A percentile compares a stretch with the other conserved stretches of the same genome.
phyloP scores from a whole-genome alignment of 2,329 filamentous ascomycete genomes.

The Gnomoniopsis sp. region DNA sequence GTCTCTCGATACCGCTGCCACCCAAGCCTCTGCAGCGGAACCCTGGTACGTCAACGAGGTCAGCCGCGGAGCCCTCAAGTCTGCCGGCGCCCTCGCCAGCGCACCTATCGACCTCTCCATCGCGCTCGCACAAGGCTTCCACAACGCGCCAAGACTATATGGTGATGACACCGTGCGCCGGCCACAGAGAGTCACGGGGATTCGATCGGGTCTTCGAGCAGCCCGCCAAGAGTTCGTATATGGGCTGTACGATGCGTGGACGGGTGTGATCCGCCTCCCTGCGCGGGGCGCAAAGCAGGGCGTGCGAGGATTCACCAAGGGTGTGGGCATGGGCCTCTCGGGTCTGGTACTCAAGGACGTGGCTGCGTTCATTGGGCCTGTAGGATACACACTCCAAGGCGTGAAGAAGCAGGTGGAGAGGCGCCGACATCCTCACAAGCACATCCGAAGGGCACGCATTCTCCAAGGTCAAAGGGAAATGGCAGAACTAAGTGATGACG shows the following conservation, averaged over 20 bases:
- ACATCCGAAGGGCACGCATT: slow-evolving; percentile 56
- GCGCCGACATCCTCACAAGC: slow-evolving; percentile 47
- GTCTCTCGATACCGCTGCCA: slow-evolving; percentile 24
- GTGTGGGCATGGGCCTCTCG: slow-evolving; percentile 60
- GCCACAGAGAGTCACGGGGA: slow-evolving; percentile 60
- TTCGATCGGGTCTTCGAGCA: slow-evolving; percentile 60
- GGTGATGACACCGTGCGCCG: slow-evolving; percentile 67
- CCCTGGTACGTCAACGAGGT: slow-evolving; percentile 48
- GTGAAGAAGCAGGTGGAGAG: slow-evolving; percentile 57
- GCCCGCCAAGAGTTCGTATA: slow-evolving; percentile 59
- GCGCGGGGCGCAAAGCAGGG: slow-evolving; percentile 52
- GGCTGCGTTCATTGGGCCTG: slow-evolving; percentile 56
- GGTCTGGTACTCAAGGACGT: slow-evolving; percentile 65
- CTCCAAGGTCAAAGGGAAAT: slow-evolving; percentile 52
- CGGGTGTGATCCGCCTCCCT: slow-evolving; percentile 59
- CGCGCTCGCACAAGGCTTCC: slow-evolving; percentile 64
- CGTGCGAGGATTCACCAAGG: slow-evolving; percentile 42
- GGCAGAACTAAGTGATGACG: slow-evolving; percentile 28
- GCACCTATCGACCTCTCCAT: slow-evolving; percentile 60
- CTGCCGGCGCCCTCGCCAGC: slow-evolving; percentile 47
- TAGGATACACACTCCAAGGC: slow-evolving; percentile 63
- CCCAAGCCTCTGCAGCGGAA: slow-evolving; percentile 25
- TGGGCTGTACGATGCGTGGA: slow-evolving; percentile 63
- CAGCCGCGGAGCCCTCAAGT: slow-evolving; percentile 47
- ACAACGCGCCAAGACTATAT: slow-evolving; percentile 68